Conservation (phyloP, 1,284 basidiomycete species). For the Tilletia horrida region DNA sequence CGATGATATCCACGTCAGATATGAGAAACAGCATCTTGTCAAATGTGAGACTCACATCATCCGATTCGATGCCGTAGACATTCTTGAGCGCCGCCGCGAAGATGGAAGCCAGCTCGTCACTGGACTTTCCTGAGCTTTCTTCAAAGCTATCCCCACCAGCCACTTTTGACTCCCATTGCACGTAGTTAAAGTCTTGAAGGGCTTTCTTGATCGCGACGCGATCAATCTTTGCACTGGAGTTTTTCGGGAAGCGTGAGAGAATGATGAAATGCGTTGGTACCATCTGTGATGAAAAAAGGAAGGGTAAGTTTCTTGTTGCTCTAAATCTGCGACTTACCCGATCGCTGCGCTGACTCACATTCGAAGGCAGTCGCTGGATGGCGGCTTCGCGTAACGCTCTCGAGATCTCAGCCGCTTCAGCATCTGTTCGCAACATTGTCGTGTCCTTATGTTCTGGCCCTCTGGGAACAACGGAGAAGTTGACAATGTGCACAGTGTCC, state of each 20-base stretch:
- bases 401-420: slow-evolving; percentile 36
- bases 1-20: too few species aligned
- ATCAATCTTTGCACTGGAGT: slow-evolving; percentile 56
- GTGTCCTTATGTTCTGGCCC: slow-evolving; percentile 20
- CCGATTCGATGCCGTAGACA: too few species aligned
- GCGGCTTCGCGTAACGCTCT: slow-evolving; percentile 36
- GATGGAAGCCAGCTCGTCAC: too few species aligned
- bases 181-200: slow-evolving; percentile 41
- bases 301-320: background rate
- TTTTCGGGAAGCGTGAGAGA: slow-evolving; percentile 53
- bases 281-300: slow-evolving; percentile 38
- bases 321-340: background rate
- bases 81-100: too few species aligned
- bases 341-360: background rate
- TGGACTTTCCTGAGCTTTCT: background rate
- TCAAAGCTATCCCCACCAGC: slow-evolving; percentile 26
- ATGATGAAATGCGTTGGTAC: slow-evolving; percentile 53
- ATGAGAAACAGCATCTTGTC: background rate
- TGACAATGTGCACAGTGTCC: slow-evolving; percentile 48
- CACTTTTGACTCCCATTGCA: slow-evolving; percentile 46
- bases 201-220: slow-evolving; percentile 50
- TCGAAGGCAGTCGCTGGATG: slow-evolving; percentile 38
- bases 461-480: slow-evolving; percentile 47
- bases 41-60: too few species aligned
- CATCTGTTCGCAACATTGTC: slow-evolving; percentile 36